Conservation (phyloP, 805 yeast genomes). For the Candida saitoana region DNA sequence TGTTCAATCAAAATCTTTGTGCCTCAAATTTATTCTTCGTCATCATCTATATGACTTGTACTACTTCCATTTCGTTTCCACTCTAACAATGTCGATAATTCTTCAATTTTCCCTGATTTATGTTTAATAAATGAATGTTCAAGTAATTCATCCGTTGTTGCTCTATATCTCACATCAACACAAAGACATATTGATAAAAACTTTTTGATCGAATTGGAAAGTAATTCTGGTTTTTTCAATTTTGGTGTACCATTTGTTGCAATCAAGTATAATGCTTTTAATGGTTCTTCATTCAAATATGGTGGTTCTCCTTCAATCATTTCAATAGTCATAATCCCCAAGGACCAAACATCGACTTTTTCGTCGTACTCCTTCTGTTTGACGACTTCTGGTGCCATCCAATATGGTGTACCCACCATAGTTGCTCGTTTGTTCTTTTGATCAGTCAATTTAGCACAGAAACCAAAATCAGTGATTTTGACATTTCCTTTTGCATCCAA, state of each 20-base stretch:
- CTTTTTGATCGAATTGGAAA: conserved; percentile 74
- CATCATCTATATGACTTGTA: conserved; percentile 2
- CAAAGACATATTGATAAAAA: conserved; percentile 88
- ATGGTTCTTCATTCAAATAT: conserved; percentile 73
- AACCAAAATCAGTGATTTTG: conserved; percentile 45
- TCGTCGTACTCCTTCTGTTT: conserved; percentile 77
- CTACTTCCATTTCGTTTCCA: conserved; percentile 30
- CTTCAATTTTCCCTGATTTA: conserved; percentile 57
- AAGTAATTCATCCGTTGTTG: conserved; percentile 81
- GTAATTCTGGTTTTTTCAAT: conserved; percentile 59
- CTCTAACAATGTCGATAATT: conserved; percentile 55
- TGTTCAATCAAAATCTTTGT: not conserved
- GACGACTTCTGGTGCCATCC: conserved; percentile 91
- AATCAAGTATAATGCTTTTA: conserved; percentile 69
- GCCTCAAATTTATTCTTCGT: not conserved
- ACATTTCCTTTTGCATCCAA: conserved; percentile 41
- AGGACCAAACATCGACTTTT: conserved; percentile 78
- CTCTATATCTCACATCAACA: conserved; percentile 90
- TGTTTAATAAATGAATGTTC: conserved; percentile 66
- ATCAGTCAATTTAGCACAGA: conserved; percentile 72
- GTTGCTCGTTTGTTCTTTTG: conserved; percentile 72
- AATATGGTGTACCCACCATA: conserved; percentile 85
- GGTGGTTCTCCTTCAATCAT: conserved; percentile 89
- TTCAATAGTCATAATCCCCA: conserved; percentile 83
- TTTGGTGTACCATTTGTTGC: conserved; percentile 82